A percentile compares a stretch with the other conserved stretches of the same genome.
These are phyloP conservation scores for Quercus alba DNA, from an alignment of 306 rosid species.

Conservation along the genomic window DNA sequence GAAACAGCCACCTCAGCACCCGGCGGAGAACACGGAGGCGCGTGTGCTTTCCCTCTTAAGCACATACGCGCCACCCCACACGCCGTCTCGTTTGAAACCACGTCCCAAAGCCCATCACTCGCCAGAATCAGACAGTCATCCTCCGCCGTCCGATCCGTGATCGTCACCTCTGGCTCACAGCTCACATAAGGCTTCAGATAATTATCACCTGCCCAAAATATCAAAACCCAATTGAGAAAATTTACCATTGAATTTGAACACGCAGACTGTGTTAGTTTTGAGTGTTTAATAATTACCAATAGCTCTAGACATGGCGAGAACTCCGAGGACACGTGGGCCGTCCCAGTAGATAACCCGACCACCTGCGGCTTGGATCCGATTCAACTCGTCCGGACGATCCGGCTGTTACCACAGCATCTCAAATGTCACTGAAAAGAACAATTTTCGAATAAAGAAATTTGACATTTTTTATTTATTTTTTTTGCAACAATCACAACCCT, in stretches of 20 bases:
- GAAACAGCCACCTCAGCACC: neutral
- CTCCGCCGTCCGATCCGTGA: constrained; percentile 51
- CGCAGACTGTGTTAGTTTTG: too few species aligned
- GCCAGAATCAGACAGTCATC: constrained; percentile 57
- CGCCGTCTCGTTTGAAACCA: constrained; percentile 55
- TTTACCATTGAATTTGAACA: too few species aligned
- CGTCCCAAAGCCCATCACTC: constrained; percentile 72
- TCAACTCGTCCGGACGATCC: constrained; percentile 65
- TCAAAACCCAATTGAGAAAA: too few species aligned
- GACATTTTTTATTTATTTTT: too few species aligned
- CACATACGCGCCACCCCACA: constrained; percentile 66
- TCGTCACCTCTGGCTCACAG: constrained; percentile 60
- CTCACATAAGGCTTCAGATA: constrained; percentile 63
- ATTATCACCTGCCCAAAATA: constrained; percentile 43
- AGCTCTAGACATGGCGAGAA: constrained; percentile 70
- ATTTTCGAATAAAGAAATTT: too few species aligned
- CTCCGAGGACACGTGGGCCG: constrained; percentile 64
- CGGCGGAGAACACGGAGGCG: neutral
- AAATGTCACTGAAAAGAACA: neutral
- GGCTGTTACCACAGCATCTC: constrained; percentile 36
- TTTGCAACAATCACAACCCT: neutral
- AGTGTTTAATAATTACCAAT: constrained; percentile 30
- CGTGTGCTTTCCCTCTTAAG: constrained; percentile 26
- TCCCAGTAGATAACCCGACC: constrained; percentile 70
- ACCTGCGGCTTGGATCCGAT: constrained; percentile 52